These are phyloP conservation scores for Brassica carinata DNA, from an alignment of 345 rosid species.

Conservation along the genomic window DNA sequence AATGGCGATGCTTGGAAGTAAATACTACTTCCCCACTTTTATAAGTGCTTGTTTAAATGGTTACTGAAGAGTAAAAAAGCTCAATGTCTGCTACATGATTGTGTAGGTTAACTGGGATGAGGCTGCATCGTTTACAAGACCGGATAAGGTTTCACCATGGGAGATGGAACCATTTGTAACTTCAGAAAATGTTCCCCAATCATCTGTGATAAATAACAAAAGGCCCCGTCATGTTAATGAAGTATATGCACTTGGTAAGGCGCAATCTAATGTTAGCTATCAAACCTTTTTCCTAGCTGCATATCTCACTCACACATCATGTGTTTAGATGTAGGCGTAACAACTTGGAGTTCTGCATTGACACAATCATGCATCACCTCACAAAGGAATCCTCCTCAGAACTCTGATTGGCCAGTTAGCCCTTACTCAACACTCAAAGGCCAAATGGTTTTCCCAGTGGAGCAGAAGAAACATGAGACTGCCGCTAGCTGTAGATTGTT, in stretches of 20 bases:
- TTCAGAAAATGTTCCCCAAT: conserved; percentile 53
- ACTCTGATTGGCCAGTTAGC: conserved; percentile 45
- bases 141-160: conserved; percentile 92
- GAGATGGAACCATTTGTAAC: conserved; percentile 75
- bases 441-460: conserved; percentile 44
- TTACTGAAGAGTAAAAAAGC: neutral
- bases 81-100: conserved; percentile 1
- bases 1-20: conserved; percentile 88
- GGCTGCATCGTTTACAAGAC: conserved; percentile 75
- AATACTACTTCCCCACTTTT: conserved; percentile 16
- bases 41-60: conserved; percentile 16
- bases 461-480: conserved; percentile 56
- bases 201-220: conserved; percentile 58
- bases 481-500: conserved; percentile 61
- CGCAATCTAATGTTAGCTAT: conserved; percentile 12
- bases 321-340: conserved; percentile 48
- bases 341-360: conserved; percentile 60
- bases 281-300: conserved; percentile 2
- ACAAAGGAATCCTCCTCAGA: conserved; percentile 43
- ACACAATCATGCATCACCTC: conserved; percentile 54
- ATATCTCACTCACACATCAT: conserved; percentile 26
- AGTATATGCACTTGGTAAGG: conserved; percentile 52
- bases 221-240: conserved; percentile 65
- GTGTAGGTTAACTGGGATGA: conserved; percentile 96
- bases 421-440: conserved; percentile 43